Conservation (phyloP, 306 rosid genomes). For the Rosa persica region DNA sequence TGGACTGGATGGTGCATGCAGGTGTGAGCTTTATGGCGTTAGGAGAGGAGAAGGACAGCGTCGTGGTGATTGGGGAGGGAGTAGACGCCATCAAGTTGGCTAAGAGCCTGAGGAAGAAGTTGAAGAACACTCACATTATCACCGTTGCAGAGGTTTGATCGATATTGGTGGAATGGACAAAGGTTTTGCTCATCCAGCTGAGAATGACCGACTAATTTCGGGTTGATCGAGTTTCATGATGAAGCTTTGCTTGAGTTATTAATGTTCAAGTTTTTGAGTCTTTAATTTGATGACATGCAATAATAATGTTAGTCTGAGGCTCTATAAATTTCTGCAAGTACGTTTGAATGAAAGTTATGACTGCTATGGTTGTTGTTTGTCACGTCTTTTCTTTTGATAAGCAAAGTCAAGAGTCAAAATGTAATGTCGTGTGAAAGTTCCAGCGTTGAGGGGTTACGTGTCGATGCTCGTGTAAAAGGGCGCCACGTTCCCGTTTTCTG, state of each 20-base stretch:
- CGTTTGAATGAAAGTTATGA: too few species aligned
- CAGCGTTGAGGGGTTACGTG: neutral
- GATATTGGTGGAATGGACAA: too few species aligned
- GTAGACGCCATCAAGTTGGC: neutral
- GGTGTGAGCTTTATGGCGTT: conserved; percentile 47
- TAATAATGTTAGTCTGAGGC: too few species aligned
- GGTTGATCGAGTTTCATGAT: too few species aligned
- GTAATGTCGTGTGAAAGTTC: neutral
- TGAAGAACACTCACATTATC: conserved; percentile 35
- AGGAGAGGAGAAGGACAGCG: conserved; percentile 35
- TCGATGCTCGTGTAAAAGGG: neutral
- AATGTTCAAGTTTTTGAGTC: too few species aligned
- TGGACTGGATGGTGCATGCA: conserved; percentile 21
- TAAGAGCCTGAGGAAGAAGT: conserved; percentile 42
- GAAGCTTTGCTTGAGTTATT: too few species aligned
- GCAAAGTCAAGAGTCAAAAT: neutral
- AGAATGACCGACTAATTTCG: too few species aligned
- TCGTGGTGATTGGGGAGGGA: conserved; percentile 48
- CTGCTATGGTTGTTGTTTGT: too few species aligned
- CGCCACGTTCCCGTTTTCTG: neutral
- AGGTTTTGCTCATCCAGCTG: too few species aligned
- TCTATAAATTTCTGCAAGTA: too few species aligned
- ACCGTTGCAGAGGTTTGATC: conserved; percentile 12
- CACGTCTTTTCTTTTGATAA: too few species aligned
- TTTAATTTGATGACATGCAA: too few species aligned